Percentiles rank a stretch among this genome's conserved stretches.
These are phyloP conservation scores for Anastatica hierochuntica DNA, from an alignment of 345 rosid species.

Conservation along the genomic window DNA sequence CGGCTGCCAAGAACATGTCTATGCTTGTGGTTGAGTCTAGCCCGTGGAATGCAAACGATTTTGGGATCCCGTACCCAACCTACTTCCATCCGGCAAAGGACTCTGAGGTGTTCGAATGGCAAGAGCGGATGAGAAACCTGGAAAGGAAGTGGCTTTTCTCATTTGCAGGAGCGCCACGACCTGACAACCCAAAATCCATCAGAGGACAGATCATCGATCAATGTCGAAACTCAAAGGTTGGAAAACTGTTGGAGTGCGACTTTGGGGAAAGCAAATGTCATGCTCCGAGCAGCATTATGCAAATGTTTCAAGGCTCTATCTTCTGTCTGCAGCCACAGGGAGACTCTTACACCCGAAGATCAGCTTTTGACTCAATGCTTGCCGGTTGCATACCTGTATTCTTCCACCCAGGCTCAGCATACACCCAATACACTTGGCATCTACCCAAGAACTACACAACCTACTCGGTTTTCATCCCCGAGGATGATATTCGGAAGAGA, in stretches of 20 bases:
- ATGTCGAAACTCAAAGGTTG: constrained; percentile 41
- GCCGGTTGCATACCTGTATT: no score
- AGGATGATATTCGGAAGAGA: constrained; percentile 62
- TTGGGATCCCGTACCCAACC: constrained; percentile 81
- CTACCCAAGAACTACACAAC: constrained; percentile 69
- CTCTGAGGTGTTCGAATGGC: constrained; percentile 70
- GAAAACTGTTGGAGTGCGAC: constrained; percentile 75
- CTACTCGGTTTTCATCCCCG: constrained; percentile 85
- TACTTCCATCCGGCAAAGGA: constrained; percentile 84
- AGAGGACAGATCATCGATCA: constrained; percentile 76
- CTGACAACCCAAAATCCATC: constrained; percentile 61
- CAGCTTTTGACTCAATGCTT: constrained; percentile 80
- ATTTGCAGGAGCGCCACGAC: constrained; percentile 90
- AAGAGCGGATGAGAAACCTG: constrained; percentile 66
- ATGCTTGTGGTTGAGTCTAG: constrained; percentile 95
- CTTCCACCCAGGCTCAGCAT: constrained; percentile 92
- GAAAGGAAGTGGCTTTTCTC: constrained; percentile 91
- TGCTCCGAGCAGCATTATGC: constrained; percentile 84
- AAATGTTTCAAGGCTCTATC: constrained; percentile 72
- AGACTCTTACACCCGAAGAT: constrained; percentile 78
- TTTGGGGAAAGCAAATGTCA: constrained; percentile 92
- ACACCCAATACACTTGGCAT: constrained; percentile 88
- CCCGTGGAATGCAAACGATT: constrained; percentile 90
- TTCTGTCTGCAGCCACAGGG: constrained; percentile 93
- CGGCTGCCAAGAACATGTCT: constrained; percentile 83